A percentile compares a stretch with the other conserved stretches of the same genome.
Evolutionary conservation across 331 rosid genomes (phyloP).

Genomic region (Malus hybrid): DNA sequence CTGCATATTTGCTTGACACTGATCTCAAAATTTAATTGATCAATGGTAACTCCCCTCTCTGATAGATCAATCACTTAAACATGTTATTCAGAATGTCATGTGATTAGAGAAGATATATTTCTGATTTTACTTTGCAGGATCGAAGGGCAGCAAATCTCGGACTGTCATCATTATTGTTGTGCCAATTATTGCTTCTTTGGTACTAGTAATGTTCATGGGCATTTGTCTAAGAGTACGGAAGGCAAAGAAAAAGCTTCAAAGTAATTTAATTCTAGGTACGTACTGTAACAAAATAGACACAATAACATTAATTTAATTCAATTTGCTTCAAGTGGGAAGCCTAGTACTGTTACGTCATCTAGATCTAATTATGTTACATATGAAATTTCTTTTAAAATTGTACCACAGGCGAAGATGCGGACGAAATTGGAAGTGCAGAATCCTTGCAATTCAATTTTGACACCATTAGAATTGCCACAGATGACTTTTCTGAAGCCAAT

Average conservation of each 20-base stretch:
- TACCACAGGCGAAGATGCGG: background rate
- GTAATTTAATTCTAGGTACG: slow-evolving; percentile 10
- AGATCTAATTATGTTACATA: too few relatives aligned
- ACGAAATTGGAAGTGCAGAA: slow-evolving; percentile 1
- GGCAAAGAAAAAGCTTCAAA: background rate
- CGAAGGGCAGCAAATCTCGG: slow-evolving; percentile 1
- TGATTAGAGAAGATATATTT: background rate
- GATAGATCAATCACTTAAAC: too few relatives aligned
- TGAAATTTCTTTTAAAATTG: background rate
- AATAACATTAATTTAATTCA: background rate
- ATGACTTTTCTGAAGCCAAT: slow-evolving; percentile 34
- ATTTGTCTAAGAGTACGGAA: slow-evolving; percentile 18
- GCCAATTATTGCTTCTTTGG: slow-evolving; percentile 2
- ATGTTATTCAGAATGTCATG: too few relatives aligned
- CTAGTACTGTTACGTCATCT: too few relatives aligned
- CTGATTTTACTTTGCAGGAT: background rate
- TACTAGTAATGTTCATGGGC: slow-evolving; percentile 7
- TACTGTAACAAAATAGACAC: background rate
- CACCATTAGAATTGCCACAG: slow-evolving; percentile 29
- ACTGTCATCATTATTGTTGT: background rate
- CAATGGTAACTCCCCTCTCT: too few relatives aligned
- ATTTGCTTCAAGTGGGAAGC: too few relatives aligned
- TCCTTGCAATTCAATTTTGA: slow-evolving; percentile 31
- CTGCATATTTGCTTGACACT: background rate
- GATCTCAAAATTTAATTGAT: background rate